Conservation (phyloP, 331 rosid species). For the Acacia concinna region DNA sequence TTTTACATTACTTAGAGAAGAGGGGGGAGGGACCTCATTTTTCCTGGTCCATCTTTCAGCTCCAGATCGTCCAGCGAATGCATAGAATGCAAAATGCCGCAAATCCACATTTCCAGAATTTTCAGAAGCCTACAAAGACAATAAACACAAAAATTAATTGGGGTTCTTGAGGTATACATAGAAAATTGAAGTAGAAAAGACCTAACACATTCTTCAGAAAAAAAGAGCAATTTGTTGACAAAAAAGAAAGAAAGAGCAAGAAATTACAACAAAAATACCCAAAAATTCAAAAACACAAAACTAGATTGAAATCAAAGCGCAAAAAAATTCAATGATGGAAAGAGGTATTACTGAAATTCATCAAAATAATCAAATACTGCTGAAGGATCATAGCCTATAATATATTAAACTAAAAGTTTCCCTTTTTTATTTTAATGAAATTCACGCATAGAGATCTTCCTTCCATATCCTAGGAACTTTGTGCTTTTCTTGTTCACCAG, state of each 20-base stretch:
- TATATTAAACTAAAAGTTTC: background rate
- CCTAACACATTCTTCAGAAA: background rate
- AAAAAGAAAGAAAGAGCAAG: background rate
- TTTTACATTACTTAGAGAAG: background rate
- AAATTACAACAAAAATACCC: background rate
- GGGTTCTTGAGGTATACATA: background rate
- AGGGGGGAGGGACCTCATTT: conserved; percentile 56
- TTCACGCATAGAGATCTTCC: background rate
- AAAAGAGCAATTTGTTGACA: background rate
- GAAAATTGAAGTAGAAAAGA: conserved; percentile 13
- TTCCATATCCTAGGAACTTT: background rate
- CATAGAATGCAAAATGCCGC: conserved; percentile 90
- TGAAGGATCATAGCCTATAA: background rate
- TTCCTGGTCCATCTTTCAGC: conserved; percentile 69
- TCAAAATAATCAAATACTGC: background rate
- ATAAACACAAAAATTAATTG: conserved; percentile 28
- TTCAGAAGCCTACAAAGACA: conserved; percentile 59
- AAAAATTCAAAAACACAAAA: background rate
- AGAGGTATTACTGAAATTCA: background rate
- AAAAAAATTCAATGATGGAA: background rate
- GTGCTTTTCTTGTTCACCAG: background rate
- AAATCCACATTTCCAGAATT: conserved; percentile 73
- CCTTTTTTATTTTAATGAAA: background rate
- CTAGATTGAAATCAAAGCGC: background rate
- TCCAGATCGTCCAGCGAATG: conserved; percentile 94